phyloP scores from a whole-genome alignment of 495 filamentous ascomycete species.

The Astrocystis sublimbata region DNA sequence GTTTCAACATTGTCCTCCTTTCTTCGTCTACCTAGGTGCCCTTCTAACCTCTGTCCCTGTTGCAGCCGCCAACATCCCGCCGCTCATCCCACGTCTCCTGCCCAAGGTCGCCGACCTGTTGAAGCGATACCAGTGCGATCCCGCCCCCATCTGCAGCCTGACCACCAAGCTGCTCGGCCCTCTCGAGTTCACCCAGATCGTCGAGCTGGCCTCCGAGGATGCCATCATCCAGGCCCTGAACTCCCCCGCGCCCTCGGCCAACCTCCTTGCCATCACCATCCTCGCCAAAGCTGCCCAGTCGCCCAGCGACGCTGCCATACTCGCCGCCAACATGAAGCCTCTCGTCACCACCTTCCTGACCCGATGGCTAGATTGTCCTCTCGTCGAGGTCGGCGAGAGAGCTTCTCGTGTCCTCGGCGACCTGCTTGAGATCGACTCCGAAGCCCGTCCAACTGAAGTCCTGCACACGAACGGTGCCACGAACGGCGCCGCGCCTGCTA shows the following conservation, averaged over 20 bases:
- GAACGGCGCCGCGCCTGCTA: slow-evolving; percentile 34
- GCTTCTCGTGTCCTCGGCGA: slow-evolving; percentile 66
- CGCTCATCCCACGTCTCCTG: slow-evolving; percentile 50
- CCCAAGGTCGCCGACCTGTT: slow-evolving; percentile 52
- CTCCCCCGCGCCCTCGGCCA: slow-evolving; percentile 64
- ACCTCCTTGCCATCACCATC: slow-evolving; percentile 68
- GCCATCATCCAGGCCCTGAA: slow-evolving; percentile 57
- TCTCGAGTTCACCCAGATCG: slow-evolving; percentile 50
- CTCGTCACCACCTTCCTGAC: slow-evolving; percentile 62
- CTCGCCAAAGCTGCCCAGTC: slow-evolving; percentile 67
- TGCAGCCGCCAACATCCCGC: slow-evolving; percentile 46
- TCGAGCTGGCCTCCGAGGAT: slow-evolving; percentile 55
- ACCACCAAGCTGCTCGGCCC: slow-evolving; percentile 56
- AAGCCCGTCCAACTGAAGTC: slow-evolving; percentile 49
- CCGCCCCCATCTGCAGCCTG: slow-evolving; percentile 49
- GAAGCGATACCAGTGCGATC: slow-evolving; percentile 51
- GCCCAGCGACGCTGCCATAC: slow-evolving; percentile 64
- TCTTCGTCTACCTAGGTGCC: neutral
- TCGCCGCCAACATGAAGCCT: slow-evolving; percentile 61
- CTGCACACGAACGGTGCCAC: slow-evolving; percentile 24
- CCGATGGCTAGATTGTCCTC: slow-evolving; percentile 70
- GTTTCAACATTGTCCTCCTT: neutral
- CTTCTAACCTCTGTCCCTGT: neutral
- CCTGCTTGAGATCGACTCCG: slow-evolving; percentile 68
- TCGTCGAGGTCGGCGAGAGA: slow-evolving; percentile 72